Conservation (phyloP, 2,329 filamentous ascomycete genomes). For the Trichoderma sp. region DNA sequence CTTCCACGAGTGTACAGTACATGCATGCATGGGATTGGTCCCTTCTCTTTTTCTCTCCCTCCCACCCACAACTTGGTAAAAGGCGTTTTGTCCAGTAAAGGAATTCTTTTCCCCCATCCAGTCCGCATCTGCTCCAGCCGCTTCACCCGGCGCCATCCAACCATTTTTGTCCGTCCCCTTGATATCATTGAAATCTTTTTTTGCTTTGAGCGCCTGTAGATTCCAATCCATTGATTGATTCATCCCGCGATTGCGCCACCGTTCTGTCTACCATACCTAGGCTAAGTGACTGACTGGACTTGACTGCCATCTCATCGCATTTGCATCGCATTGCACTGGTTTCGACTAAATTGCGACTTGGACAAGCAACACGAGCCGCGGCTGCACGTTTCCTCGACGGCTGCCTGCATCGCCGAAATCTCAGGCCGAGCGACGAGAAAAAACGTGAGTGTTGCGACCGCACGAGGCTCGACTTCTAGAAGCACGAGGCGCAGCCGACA, state of each 20-base stretch:
- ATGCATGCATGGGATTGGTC: background rate
- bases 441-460: background rate
- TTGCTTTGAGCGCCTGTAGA: background rate
- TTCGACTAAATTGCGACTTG: background rate
- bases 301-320: background rate
- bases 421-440: background rate
- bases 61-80: background rate
- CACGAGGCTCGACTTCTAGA: slow-evolving; percentile 19
- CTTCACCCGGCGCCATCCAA: background rate
- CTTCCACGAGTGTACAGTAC: background rate
- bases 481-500: slow-evolving; percentile 22
- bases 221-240: background rate
- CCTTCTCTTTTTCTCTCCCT: background rate
- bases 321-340: background rate
- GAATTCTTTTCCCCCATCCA: background rate
- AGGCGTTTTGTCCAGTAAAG: background rate
- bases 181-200: background rate
- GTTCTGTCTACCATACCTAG: background rate
- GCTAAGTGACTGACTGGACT: background rate
- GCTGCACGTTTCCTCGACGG: slow-evolving; percentile 22
- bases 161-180: background rate
- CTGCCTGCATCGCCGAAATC: slow-evolving; percentile 18
- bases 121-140: background rate
- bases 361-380: background rate
- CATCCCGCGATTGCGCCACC: background rate